Evolutionary conservation across 176 grass and related monocot genomes (phyloP), one percentile per base, ranked within the genome.

Genomic region (Eragrostis curvula): DNA sequence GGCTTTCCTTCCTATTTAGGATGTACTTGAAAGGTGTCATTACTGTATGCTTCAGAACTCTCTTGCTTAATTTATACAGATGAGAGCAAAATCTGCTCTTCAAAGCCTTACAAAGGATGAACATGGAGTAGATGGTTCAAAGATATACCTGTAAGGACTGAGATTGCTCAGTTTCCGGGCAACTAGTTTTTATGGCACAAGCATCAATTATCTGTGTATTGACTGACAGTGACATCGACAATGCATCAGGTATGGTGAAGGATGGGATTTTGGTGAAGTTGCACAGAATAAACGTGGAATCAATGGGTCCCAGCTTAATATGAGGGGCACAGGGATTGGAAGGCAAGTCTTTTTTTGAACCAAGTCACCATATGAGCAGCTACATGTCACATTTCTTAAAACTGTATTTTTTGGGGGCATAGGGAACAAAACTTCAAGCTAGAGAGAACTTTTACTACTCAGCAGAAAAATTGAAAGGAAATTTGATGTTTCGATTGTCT

Each of bases 251-350:
- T 97, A 97, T 87, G 95, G 95, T 68, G 95, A 97, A 92, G 95
- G 92, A 81, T 97, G 92, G 95, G 85, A 94, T 79, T 97, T 97
- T 56, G 95, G 92, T 87, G 95, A 97, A 79, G 92, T 97, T 71
- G 92, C 81, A 66, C 70, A 80, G 62, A 94, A 97, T 80, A 83
- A 90, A 70, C 90, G 89, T 87, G 95, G 95, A 70, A 94, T 94
- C 79, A 97, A 97, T 89, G 95, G 85, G 55, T 94, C 92, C 61
- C 95, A 97, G 83, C 81, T 97, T 86, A 97, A 97, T 69, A 92
- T 97, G 46, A 79, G 79, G 30, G 95, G 92, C 64, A 94, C 92
- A 32, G 88, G 86, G 24, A 92, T 97, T 75, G 95, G 92, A 23
- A 97, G 92, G 95, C 90, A 97, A 85, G 65, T 63, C 43, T 68